Conservation (phyloP, 345 rosid genomes). For the Hibiscus mutabilis region DNA sequence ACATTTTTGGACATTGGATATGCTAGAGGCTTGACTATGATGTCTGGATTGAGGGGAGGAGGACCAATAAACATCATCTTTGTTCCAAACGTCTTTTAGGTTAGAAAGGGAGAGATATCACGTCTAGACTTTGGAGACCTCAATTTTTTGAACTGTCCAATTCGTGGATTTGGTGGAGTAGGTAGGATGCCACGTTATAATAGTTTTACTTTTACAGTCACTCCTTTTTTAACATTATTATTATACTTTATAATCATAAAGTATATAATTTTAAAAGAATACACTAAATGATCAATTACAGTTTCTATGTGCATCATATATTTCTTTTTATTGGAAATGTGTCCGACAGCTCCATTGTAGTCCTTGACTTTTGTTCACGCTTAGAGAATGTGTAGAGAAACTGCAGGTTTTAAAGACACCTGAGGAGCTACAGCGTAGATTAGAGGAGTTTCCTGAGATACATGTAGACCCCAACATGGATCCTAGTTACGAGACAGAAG, state of each 20-base stretch:
- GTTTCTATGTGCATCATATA: background rate
- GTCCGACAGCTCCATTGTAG: background rate
- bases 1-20: background rate
- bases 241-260: too few species aligned
- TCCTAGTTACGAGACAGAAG: slow-evolving; percentile 86
- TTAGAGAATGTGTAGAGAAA: slow-evolving; percentile 98
- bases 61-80: background rate
- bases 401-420: slow-evolving; percentile 89
- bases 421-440: slow-evolving; percentile 86
- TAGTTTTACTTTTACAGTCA: background rate
- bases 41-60: background rate
- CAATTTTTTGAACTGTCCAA: background rate
- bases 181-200: background rate
- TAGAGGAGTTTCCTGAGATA: slow-evolving; percentile 92
- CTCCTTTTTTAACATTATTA: too few species aligned
- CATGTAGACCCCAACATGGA: slow-evolving; percentile 98
- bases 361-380: slow-evolving; percentile 74
- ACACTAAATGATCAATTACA: background rate
- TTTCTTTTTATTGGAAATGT: background rate
- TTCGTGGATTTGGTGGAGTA: background rate
- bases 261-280: too few species aligned
- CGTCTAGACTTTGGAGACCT: background rate
- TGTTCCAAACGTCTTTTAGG: background rate
- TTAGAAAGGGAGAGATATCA: background rate
- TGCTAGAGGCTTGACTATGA: background rate